These are phyloP conservation scores for Fragilariopsis cylindrus DNA, from an alignment of 108 stramenopile species.

Conservation along the genomic window DNA sequence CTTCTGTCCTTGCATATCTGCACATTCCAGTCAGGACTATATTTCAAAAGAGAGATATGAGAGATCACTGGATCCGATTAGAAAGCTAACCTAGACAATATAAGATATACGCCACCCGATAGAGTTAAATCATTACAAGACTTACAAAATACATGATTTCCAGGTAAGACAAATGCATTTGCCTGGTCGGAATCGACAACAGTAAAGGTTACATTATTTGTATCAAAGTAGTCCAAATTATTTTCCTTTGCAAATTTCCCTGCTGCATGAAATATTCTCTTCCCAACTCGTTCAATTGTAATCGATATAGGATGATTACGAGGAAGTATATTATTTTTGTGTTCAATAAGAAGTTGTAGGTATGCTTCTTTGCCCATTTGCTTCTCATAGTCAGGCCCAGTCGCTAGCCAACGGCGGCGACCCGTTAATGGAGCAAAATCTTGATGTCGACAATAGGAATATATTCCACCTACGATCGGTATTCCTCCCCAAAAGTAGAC, in stretches of 20 bases:
- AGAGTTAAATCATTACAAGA: slow-evolving; percentile 16
- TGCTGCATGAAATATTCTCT: slow-evolving; percentile 71
- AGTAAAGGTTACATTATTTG: slow-evolving; percentile 48
- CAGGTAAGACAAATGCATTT: slow-evolving; percentile 85
- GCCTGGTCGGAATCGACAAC: slow-evolving; percentile 73
- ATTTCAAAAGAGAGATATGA: neutral
- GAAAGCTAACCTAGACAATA: neutral
- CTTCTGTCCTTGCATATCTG: slow-evolving; percentile 67
- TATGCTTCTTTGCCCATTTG: slow-evolving; percentile 58
- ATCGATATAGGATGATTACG: slow-evolving; percentile 61
- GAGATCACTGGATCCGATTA: neutral
- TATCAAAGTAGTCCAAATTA: slow-evolving; percentile 8
- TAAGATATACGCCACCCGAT: neutral
- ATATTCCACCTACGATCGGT: slow-evolving; percentile 36
- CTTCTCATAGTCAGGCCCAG: slow-evolving; percentile 51
- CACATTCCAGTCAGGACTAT: slow-evolving; percentile 73
- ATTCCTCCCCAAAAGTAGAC: slow-evolving; percentile 41
- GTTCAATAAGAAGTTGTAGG: slow-evolving; percentile 49
- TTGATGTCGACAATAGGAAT: slow-evolving; percentile 54
- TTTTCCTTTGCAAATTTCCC: slow-evolving; percentile 17
- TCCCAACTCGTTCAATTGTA: slow-evolving; percentile 71
- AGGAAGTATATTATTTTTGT: slow-evolving; percentile 54
- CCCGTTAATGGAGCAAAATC: slow-evolving; percentile 75
- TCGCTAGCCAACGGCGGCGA: slow-evolving; percentile 71
- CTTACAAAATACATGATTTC: slow-evolving; percentile 78